Evolutionary conservation across 2,329 filamentous ascomycete genomes (phyloP).

Genomic region (Ophiostoma montium): DNA sequence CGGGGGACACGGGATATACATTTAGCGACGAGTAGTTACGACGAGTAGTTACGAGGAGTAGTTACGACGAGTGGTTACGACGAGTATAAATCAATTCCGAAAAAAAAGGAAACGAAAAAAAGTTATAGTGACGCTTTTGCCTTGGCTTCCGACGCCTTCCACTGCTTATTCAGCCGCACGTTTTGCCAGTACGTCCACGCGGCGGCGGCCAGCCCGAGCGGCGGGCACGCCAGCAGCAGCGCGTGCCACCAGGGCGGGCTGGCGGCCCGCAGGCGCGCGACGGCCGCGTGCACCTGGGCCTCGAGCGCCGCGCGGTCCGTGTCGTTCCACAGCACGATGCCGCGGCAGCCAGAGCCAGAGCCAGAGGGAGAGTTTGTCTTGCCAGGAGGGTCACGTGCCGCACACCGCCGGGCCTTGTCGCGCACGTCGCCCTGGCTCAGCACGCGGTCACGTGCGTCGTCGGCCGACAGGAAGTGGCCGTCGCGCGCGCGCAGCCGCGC

Average conservation of each 20-base stretch:
- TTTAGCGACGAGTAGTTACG: conserved; percentile 41
- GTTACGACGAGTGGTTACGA: too few species aligned
- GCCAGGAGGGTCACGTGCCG: conserved; percentile 42
- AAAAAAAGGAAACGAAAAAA: background rate
- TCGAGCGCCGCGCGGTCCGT: conserved; percentile 55
- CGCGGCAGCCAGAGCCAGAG: too few species aligned
- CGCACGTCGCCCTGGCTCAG: conserved; percentile 74
- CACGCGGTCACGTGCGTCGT: conserved; percentile 80
- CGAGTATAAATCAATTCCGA: too few species aligned
- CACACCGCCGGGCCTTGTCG: conserved; percentile 64
- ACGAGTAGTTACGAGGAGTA: too few species aligned
- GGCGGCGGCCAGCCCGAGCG: conserved; percentile 54
- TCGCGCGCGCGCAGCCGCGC: conserved; percentile 61
- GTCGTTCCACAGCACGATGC: conserved; percentile 86
- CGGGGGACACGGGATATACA: conserved; percentile 50
- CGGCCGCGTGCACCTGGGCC: conserved; percentile 49
- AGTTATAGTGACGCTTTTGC: background rate
- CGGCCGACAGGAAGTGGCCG: conserved; percentile 58
- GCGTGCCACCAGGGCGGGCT: conserved; percentile 81
- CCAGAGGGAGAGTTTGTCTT: too few species aligned
- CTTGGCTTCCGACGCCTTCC: conserved; percentile 44
- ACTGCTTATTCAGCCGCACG: conserved; percentile 52
- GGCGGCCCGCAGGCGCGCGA: conserved; percentile 43
- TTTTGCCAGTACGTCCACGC: conserved; percentile 63
- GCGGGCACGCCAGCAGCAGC: conserved; percentile 52